A percentile compares a stretch with the other conserved stretches of the same genome.
Evolutionary conservation across 306 rosid species (phyloP).

Genomic region (Nissolia schottii): DNA sequence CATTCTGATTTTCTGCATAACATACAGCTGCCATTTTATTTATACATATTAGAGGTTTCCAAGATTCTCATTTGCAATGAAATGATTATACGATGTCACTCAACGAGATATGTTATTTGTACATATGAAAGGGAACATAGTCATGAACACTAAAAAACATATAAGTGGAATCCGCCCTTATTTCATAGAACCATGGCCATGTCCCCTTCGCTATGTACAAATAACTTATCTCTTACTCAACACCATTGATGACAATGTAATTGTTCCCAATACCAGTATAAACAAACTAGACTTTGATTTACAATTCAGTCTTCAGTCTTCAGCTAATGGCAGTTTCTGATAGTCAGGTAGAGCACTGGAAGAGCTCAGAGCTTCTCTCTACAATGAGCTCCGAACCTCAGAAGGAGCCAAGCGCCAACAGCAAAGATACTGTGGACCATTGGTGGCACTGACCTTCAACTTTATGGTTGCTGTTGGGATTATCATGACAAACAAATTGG

Average conservation of each 20-base stretch:
- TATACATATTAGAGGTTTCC: not conserved
- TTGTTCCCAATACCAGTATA: not conserved
- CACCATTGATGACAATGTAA: not conserved
- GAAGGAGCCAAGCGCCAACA: constrained; percentile 96
- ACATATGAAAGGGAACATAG: too few relatives aligned
- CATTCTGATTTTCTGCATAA: not conserved
- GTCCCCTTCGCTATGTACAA: too few relatives aligned
- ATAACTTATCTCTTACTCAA: too few relatives aligned
- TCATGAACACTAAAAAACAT: too few relatives aligned
- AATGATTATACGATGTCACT: not conserved
- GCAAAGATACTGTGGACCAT: constrained; percentile 78
- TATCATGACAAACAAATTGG: constrained; percentile 80
- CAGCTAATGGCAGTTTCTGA: not conserved
- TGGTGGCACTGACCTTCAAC: constrained; percentile 75
- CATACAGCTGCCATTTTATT: not conserved
- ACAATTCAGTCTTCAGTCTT: not conserved
- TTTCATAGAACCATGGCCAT: too few relatives aligned
- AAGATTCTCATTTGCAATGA: not conserved
- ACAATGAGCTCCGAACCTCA: constrained; percentile 81
- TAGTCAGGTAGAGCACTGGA: constrained; percentile 73
- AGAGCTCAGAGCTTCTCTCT: constrained; percentile 70
- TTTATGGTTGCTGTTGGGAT: constrained; percentile 72
- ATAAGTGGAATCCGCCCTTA: too few relatives aligned
- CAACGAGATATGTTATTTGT: too few relatives aligned
- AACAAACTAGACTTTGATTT: not conserved